Base-by-base conservation (phyloP, 2,329 filamentous ascomycete species). In the Neocatenulostroma microsporum region DNA sequence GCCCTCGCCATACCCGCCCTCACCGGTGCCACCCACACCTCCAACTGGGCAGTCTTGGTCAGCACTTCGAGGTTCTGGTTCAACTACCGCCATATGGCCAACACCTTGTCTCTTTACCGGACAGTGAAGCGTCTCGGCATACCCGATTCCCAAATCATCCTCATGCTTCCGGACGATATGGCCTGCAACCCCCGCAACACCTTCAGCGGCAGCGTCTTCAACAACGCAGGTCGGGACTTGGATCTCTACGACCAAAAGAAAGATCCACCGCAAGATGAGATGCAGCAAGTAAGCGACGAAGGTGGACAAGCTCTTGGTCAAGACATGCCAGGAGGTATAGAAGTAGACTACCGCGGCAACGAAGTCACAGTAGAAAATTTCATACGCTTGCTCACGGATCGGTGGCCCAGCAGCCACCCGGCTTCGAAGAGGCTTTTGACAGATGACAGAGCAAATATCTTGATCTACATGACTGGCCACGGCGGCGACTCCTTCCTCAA, bases 121-220 rank as follows among this genome's bases (percentile, higher is more conserved):
- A 98, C 91, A 39, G 91, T 98, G 46, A 98, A 98, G 69, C 84
- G 91, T 10, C 79, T 98, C 24, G 91, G 91, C 31, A 98, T 98
- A 42, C 91, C 91, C 23, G 91, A 98, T 64, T 94, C 86, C 34
- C 91, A 98, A 62, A 98, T 98, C 65, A 96, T 98, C 60, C 82
- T 98, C 49, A 96, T 98, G 88, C 78, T 98, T n/a, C 91, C 91
- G 15, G 91, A 98, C 62, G 91, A 98, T 68, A 96, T 98, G 86
- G 91, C 91, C 25, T 98, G 91, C 72, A 98, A 98, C 65, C 91
- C 91, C 21, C 86, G 91, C 55, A 98, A 98, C 61, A 87, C 88
- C 33, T 98, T 98, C 62, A 88, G 91, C 0, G 91, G 91, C 35
- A 95, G 88, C 36, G 91, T 98, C 20, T 98, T 96, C 73, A 95